These are phyloP conservation scores for Emergomyces orientalis DNA, from an alignment of 2,329 filamentous ascomycete species.

Conservation along the genomic window DNA sequence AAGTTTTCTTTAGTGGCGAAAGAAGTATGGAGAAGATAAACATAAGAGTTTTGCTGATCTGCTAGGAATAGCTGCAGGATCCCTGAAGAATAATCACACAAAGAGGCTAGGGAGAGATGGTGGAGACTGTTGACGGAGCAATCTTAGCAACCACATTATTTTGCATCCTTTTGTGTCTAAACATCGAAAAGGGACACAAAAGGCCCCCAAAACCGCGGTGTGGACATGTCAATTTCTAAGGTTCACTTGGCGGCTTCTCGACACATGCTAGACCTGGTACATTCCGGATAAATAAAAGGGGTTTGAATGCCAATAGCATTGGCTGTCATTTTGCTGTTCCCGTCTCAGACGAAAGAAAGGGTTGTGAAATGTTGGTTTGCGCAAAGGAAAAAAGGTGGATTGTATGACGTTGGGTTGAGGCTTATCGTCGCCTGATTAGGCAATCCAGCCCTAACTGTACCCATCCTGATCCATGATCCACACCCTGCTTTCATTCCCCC, in stretches of 20 bases:
- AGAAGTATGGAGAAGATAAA: neutral
- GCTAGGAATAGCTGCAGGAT: neutral
- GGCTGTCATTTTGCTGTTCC: too few relatives aligned
- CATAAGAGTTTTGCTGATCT: neutral
- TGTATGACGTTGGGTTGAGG: neutral
- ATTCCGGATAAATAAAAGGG: too few relatives aligned
- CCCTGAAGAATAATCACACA: neutral
- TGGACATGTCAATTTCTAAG: too few relatives aligned
- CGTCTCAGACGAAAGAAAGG: too few relatives aligned
- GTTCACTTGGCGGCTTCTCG: too few relatives aligned
- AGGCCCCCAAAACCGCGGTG: too few relatives aligned
- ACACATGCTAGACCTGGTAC: too few relatives aligned
- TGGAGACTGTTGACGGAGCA: neutral
- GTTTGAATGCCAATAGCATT: too few relatives aligned
- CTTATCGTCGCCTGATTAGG: neutral
- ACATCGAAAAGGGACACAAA: neutral
- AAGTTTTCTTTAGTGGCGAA: neutral
- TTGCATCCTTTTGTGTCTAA: neutral
- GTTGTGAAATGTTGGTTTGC: neutral
- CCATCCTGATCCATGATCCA: too few relatives aligned
- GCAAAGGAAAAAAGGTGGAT: neutral
- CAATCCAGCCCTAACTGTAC: conserved; percentile 5
- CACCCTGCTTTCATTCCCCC: neutral
- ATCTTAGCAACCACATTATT: neutral
- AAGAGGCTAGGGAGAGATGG: neutral